phyloP scores from a whole-genome alignment of 768 basidiomycete genomes.

The Lactarius deliciosus region DNA sequence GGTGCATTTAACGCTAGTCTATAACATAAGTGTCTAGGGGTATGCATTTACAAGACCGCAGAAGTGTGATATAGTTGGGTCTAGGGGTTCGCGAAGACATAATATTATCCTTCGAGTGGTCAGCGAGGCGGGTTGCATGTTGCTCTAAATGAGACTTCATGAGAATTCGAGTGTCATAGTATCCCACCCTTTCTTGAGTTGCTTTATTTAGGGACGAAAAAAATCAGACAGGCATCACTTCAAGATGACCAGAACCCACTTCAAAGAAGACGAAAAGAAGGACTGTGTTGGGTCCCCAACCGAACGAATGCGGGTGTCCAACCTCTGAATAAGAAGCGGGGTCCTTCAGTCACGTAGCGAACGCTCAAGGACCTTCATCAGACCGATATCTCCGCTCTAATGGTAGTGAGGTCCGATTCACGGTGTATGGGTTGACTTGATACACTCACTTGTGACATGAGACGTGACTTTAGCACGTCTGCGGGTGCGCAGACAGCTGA shows the following conservation, averaged over 20 bases:
- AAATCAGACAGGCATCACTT: background rate
- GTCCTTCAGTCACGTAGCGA: slow-evolving; percentile 74
- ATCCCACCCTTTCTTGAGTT: slow-evolving; percentile 69
- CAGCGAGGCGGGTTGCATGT: background rate
- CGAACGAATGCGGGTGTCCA: slow-evolving; percentile 89
- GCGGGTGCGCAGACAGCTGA: slow-evolving; percentile 76
- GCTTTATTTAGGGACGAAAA: slow-evolving; percentile 45
- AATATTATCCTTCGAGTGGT: background rate
- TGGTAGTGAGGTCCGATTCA: slow-evolving; percentile 13
- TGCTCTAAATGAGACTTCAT: background rate
- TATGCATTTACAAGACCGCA: background rate
- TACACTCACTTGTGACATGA: slow-evolving; percentile 69
- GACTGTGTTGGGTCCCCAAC: slow-evolving; percentile 80
- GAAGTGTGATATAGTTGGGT: background rate
- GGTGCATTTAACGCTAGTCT: background rate
- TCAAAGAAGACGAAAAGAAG: slow-evolving; percentile 85
- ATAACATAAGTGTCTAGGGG: slow-evolving; percentile 1
- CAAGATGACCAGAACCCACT: slow-evolving; percentile 39
- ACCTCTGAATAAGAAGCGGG: slow-evolving; percentile 79
- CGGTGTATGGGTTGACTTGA: background rate
- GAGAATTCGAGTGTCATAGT: slow-evolving; percentile 6
- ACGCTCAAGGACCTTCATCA: slow-evolving; percentile 51
- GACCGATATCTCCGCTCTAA: slow-evolving; percentile 52
- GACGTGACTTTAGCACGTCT: slow-evolving; percentile 71
- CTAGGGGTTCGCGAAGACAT: background rate